Evolutionary conservation across 768 basidiomycete species (phyloP), one percentile per base, ranked within the genome.

Genomic region (Obba rivulosa): DNA sequence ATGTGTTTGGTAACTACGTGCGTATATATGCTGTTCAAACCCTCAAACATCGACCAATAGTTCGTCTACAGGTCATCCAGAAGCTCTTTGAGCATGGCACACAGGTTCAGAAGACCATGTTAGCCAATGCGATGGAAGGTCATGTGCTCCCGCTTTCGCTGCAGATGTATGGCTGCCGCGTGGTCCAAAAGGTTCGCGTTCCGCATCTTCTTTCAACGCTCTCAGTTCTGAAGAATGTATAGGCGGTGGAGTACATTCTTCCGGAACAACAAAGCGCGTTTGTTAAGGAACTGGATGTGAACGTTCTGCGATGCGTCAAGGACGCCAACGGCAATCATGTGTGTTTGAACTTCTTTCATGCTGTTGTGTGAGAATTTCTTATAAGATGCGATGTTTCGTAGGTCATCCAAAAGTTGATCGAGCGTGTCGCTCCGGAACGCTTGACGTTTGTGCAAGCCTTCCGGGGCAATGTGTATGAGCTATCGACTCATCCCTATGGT

Each of bases 1-100:
- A 96, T 62, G 88, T 96, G 39, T 98, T 95, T 62, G 95, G 94
- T 48, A 98, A 98, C 71, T 98, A 96, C 69, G 88, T 91, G 62
- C 57, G 85, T 69, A 28, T 3, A 7, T 17, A 11, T n/a, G n/a
- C n/a, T 34, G 21, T 18, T 34, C 40, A 25, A n/a, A 35, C 9
- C 34, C 23, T 31, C 11, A 20, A 38, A 17, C 38, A 3, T 22
- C 3, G 7, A 31, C 28, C 28, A 5, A 14, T 20, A 41, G 41
- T 18, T 28, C 16, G 4, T n/a, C 38, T 41, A 22, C 57, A 94
- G 92, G 92, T 93, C 45, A 81, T 95, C 52, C 95, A 98, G 66
- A 95, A 94, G 66, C 63, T 96, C 57, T 87, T 96, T 57, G 95
- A 97, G 65, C 76, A 85, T 57, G 92, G 94, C 18, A 84, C 83